These are phyloP conservation scores for Medicago lupulina DNA, from an alignment of 306 rosid species.

Conservation along the genomic window DNA sequence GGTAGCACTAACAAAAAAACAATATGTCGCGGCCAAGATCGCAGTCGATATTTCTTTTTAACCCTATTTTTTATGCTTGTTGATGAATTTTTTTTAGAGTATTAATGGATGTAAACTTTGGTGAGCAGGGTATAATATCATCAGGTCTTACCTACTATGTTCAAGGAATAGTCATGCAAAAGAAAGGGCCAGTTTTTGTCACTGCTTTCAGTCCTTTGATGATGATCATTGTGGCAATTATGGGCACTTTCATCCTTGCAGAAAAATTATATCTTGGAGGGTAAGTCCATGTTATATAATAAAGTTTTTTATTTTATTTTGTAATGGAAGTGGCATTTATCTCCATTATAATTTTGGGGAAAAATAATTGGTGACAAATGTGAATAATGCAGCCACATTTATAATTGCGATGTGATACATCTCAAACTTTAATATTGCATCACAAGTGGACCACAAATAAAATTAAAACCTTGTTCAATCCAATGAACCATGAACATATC, in stretches of 20 bases:
- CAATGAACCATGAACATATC: conserved; percentile 1
- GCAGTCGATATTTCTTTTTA: background rate
- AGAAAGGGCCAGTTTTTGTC: conserved; percentile 92
- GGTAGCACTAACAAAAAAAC: background rate
- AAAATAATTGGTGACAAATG: background rate
- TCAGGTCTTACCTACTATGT: conserved; percentile 71
- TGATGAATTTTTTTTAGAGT: background rate
- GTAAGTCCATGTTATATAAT: conserved; percentile 40
- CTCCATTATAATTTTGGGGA: background rate
- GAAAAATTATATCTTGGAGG: conserved; percentile 86
- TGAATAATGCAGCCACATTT: conserved; percentile 11
- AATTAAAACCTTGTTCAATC: background rate
- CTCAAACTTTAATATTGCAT: conserved; percentile 15
- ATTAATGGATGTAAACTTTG: conserved; percentile 15
- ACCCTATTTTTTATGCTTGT: background rate
- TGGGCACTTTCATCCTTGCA: conserved; percentile 87
- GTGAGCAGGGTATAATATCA: conserved; percentile 74
- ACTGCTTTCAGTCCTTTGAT: conserved; percentile 95
- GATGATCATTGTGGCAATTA: conserved; percentile 88
- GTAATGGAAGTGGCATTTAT: background rate
- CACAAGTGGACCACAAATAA: conserved; percentile 23
- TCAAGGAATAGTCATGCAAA: conserved; percentile 86
- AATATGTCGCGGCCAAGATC: background rate
- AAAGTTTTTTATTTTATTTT: background rate
- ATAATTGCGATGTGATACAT: background rate